A percentile compares a stretch with the other conserved stretches of the same genome.
These are phyloP conservation scores for Lachancea waltii DNA, from an alignment of 805 yeast species.

Conservation along the genomic window DNA sequence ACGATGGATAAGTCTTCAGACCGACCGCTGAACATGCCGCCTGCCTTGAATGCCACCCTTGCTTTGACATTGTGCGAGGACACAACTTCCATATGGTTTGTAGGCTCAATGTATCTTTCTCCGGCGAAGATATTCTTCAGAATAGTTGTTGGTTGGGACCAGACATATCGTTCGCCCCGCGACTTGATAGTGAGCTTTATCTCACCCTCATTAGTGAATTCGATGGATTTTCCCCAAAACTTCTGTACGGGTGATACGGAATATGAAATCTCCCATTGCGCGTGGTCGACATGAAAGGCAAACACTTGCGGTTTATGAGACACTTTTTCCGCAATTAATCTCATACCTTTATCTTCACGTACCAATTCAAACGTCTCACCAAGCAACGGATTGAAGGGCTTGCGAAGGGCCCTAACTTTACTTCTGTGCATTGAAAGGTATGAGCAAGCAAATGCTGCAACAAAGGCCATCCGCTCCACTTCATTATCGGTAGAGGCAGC, in stretches of 20 bases:
- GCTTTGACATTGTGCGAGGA: constrained; percentile 68
- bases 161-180: constrained; percentile 64
- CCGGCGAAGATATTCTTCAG: constrained; percentile 89
- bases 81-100: constrained; percentile 55
- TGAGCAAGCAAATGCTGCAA: constrained; percentile 72
- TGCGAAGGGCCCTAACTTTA: constrained; percentile 70
- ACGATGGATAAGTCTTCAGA: constrained; percentile 58
- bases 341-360: constrained; percentile 70
- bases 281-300: constrained; percentile 71
- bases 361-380: constrained; percentile 93
- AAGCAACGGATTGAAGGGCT: constrained; percentile 90
- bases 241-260: constrained; percentile 75
- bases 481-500: constrained; percentile 46
- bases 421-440: constrained; percentile 63
- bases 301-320: constrained; percentile 75
- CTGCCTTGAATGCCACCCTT: constrained; percentile 64
- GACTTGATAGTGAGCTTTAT: constrained; percentile 49
- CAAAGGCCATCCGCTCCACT: constrained; percentile 59
- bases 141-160: constrained; percentile 78
- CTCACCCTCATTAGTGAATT: constrained; percentile 69
- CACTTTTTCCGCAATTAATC: constrained; percentile 80
- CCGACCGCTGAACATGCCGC: constrained; percentile 78
- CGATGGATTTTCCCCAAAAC: constrained; percentile 93
- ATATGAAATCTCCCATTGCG: constrained; percentile 61
- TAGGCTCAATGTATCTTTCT: constrained; percentile 88